These are phyloP conservation scores for Parathielavia appendiculata DNA, from an alignment of 495 filamentous ascomycete species.

Conservation along the genomic window DNA sequence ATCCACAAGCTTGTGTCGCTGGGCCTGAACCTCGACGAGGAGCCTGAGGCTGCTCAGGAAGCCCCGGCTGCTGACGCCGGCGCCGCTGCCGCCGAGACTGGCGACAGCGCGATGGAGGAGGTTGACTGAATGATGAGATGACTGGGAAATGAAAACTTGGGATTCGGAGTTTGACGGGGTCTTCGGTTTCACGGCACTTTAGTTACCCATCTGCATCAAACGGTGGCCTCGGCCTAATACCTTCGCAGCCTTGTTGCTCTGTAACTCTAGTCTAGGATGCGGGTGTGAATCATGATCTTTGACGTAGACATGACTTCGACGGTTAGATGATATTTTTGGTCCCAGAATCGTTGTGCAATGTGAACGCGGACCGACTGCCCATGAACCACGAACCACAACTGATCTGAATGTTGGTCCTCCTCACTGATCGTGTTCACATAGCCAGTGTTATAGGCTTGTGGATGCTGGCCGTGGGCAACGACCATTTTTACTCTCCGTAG, in stretches of 20 bases:
- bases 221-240: slow-evolving; percentile 22
- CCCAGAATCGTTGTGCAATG: neutral
- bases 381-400: neutral
- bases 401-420: neutral
- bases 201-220: slow-evolving; percentile 35
- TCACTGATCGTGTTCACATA: no score
- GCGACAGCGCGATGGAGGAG: slow-evolving; percentile 61
- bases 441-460: no score
- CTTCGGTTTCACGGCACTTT: slow-evolving; percentile 29
- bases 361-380: neutral
- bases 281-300: slow-evolving; percentile 24
- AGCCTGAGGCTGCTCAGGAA: slow-evolving; percentile 67
- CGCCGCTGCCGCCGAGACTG: slow-evolving; percentile 48
- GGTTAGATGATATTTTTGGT: slow-evolving; percentile 10
- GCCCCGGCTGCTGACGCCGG: slow-evolving; percentile 49
- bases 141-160: slow-evolving; percentile 38
- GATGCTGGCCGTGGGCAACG: no score
- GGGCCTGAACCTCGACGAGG: slow-evolving; percentile 91
- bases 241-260: slow-evolving; percentile 18
- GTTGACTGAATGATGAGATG: slow-evolving; percentile 51
- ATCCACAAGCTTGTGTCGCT: slow-evolving; percentile 98
- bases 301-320: slow-evolving; percentile 31
- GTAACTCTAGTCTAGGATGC: slow-evolving; percentile 30
- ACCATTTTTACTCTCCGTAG: no score
- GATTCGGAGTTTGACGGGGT: slow-evolving; percentile 43